Base-by-base conservation (phyloP, 192 early-diverging fungal genomes). In the Chytriomyces sp. region DNA sequence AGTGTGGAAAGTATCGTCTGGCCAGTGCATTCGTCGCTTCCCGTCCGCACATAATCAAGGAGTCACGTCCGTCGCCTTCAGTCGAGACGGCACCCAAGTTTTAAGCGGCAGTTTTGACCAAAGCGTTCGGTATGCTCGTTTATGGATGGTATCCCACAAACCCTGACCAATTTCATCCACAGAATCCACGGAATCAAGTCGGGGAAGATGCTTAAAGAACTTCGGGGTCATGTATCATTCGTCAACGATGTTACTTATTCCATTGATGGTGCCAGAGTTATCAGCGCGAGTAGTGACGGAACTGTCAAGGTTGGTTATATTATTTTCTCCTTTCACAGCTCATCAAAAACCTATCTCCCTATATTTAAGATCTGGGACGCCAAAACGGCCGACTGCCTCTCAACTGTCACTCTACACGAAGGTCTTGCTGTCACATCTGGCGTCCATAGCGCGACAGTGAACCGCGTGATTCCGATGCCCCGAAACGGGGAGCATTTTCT, bases 161-260 rank as follows among this genome's bases (percentile, higher is more conserved):
- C 31, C 14, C 32, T 44, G 22, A 2, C 33, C 25, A 25, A 33
- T 5, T 76, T 53, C 41, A 8, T 65, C 58, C 33, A 57, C 64
- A 89, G 90, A 32, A 77, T 98, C 26, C 94, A 96, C 76, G 96
- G 95, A 14, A 75, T 97, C 17, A 95, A 96, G 77, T 94, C 93
- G 0, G 95, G 95, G 8, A 96, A 95, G 54, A 89, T 89, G 72
- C 77, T 98, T 3, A 93, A 95, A 58, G 94, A 97, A 69, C 94
- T 94, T 64, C 87, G 92, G 22, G 97, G 97, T 0, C 97, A 99
- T 70, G 85, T 91, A 1, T 93, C 94, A 1, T 94, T 90, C 70
- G 89, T 97, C 39, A 98, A 96, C 77, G 81, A 84, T 54, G 93
- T 86, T 0, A 56, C 86, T 5, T 99, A 90, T 70, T 90, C 89